A percentile compares a stretch with the other conserved stretches of the same genome.
phyloP scores from a whole-genome alignment of 2,329 filamentous ascomycete genomes.

The Macrophomina tecta region DNA sequence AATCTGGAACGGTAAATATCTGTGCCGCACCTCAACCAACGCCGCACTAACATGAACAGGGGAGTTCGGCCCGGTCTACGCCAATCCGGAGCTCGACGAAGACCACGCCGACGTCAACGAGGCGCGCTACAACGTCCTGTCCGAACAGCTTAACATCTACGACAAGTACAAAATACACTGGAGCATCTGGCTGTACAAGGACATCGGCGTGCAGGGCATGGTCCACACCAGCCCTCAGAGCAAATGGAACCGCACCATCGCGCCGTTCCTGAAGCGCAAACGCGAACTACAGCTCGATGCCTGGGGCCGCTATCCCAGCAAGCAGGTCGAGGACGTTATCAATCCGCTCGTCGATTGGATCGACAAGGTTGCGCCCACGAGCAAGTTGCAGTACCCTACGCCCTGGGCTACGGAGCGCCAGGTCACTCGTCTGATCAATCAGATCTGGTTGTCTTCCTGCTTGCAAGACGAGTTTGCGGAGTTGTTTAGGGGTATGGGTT shows the following conservation, averaged over 20 bases:
- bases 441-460: constrained; percentile 58
- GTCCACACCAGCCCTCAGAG: constrained; percentile 31
- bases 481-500: constrained; percentile 58
- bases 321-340: constrained; percentile 52
- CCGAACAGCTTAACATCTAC: constrained; percentile 59
- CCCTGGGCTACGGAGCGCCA: constrained; percentile 41
- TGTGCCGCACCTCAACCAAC: constrained; percentile 48
- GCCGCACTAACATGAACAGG: constrained; percentile 63
- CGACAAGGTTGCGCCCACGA: constrained; percentile 35
- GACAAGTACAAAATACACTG: constrained; percentile 59
- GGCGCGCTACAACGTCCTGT: constrained; percentile 50
- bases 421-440: constrained; percentile 49
- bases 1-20: constrained; percentile 52
- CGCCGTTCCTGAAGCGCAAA: constrained; percentile 63
- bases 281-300: constrained; percentile 59
- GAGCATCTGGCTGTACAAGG: constrained; percentile 56
- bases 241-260: constrained; percentile 56
- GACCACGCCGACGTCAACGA: constrained; percentile 48
- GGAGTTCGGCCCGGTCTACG: constrained; percentile 57
- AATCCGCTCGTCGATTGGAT: constrained; percentile 46
- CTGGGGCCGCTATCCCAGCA: constrained; percentile 55
- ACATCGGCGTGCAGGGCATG: constrained; percentile 44
- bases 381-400: constrained; percentile 38
- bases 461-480: constrained; percentile 62
- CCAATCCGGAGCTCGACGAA: constrained; percentile 46